These are phyloP conservation scores for Triangularia verruculosa DNA, from an alignment of 2,329 filamentous ascomycete species.

Conservation along the genomic window DNA sequence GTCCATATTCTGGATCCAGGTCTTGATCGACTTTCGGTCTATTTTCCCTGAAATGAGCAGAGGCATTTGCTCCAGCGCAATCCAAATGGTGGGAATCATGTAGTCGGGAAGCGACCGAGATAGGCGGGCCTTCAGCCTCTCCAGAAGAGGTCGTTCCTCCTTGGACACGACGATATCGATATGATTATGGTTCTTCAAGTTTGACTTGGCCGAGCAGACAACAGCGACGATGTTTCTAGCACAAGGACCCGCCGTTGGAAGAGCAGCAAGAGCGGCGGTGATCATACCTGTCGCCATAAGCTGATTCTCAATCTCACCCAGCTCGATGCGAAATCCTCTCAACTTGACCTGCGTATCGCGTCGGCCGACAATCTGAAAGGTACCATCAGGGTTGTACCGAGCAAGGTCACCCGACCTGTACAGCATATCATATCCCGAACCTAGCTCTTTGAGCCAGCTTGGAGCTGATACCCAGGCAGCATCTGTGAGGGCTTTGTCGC, in stretches of 20 bases:
- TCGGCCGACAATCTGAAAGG: constrained; percentile 47
- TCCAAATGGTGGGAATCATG: constrained; percentile 29
- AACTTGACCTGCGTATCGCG: constrained; percentile 60
- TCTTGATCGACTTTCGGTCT: constrained; percentile 25
- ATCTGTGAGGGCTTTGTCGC: constrained; percentile 39
- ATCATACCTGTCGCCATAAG: constrained; percentile 10
- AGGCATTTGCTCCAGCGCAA: constrained; percentile 29
- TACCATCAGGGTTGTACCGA: constrained; percentile 39
- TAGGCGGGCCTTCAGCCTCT: constrained; percentile 3
- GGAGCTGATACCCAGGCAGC: constrained; percentile 23
- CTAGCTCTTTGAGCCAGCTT: constrained; percentile 32
- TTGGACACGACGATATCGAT: background rate
- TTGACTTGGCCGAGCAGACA: background rate
- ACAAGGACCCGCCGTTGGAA: background rate
- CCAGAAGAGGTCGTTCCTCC: background rate
- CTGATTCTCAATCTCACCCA: constrained; percentile 49
- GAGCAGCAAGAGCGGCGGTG: background rate
- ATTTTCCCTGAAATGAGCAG: constrained; percentile 29
- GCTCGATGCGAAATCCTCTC: constrained; percentile 55
- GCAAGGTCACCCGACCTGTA: constrained; percentile 51
- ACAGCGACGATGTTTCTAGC: background rate
- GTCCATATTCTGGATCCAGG: constrained; percentile 40
- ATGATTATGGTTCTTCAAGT: background rate
- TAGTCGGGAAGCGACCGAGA: constrained; percentile 15
- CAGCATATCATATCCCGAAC: constrained; percentile 32